Base-by-base conservation (phyloP, 495 filamentous ascomycete genomes). In the Pyrenopolyporus hunteri region DNA sequence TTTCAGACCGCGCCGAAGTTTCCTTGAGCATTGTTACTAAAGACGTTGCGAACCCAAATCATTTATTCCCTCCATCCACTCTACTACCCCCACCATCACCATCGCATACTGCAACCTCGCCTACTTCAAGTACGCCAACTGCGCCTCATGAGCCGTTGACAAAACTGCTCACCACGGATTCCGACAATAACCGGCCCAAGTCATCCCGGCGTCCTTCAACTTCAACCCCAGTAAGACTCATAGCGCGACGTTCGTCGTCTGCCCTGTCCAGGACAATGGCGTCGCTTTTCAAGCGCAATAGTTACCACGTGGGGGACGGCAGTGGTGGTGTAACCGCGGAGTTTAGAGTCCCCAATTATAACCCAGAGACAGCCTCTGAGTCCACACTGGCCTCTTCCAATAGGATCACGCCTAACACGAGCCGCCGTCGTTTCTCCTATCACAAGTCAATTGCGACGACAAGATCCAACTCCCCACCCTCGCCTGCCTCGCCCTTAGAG, bases 381-480 rank as follows among this genome's bases (percentile, higher is more conserved):
- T 58, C 54, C 26, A 70, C 39, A 20, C 36, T 69, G 11, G 28
- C 46, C 9, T 44, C 66, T 14, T 29, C 54, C 45, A 63, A 63
- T 62, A 58, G 45, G 31, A 39, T 43, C 31, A 56, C 48, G 50
- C 55, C 64, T 10, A 56, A 56, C 8, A 7, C 37, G 6, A 59
- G 59, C 20, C 67, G 59, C 19, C 75, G 78, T 23, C 74, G 78
- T 22, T 80, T 76, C 70, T 83, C 79, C 1, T 74, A 77, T 64
- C 72, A 76, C 47, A 75, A 67, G 49, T 80, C 79, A 26, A 70
- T 68, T 53, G 58, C 64, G 49, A 80, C 79, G 17, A 82, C 79
- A n/a, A 72, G 78, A 59, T 82, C 81, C 17, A 83, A 79, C 57
- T 72, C 80, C 9, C 81, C 81, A 14, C 81, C 81, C 2, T 83